Evolutionary conservation across 2,329 filamentous ascomycete genomes (phyloP).

Genomic region (Aspergillus sp.): DNA sequence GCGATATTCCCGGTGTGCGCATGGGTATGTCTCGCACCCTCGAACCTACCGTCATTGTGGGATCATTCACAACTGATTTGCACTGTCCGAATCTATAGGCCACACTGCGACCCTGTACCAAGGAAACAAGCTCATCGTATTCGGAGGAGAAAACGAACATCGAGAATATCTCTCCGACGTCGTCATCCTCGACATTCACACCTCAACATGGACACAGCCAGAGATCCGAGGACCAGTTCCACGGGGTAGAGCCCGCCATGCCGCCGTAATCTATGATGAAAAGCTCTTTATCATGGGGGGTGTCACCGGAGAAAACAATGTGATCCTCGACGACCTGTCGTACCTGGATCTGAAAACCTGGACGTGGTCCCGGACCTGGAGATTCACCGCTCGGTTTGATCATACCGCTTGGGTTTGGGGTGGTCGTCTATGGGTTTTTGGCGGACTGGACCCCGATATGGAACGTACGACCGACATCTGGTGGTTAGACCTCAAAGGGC

Average conservation of each 20-base stretch:
- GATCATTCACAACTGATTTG: background rate
- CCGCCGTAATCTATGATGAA: conserved; percentile 91
- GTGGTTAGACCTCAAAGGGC: conserved; percentile 95
- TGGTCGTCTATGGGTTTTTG: conserved; percentile 93
- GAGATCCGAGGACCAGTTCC: conserved; percentile 80
- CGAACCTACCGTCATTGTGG: conserved; percentile 9
- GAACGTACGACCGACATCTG: conserved; percentile 94
- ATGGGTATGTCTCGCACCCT: conserved; percentile 67
- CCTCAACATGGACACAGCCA: conserved; percentile 92
- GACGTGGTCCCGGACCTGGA: conserved; percentile 96
- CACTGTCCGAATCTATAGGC: conserved; percentile 50
- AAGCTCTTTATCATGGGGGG: conserved; percentile 94
- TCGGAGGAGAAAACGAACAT: conserved; percentile 97
- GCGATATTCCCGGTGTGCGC: conserved; percentile 91
- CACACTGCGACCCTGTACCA: conserved; percentile 94
- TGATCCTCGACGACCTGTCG: conserved; percentile 92
- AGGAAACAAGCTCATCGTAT: conserved; percentile 92
- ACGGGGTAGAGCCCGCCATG: conserved; percentile 87
- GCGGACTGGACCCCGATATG: conserved; percentile 92
- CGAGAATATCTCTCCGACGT: conserved; percentile 92
- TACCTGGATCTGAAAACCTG: conserved; percentile 96
- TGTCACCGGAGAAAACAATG: conserved; percentile 89
- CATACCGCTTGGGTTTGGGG: conserved; percentile 93
- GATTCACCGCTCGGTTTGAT: conserved; percentile 91
- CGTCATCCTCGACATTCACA: conserved; percentile 92